Evolutionary conservation across 345 rosid species (phyloP).

Genomic region (Durio zibethinus): DNA sequence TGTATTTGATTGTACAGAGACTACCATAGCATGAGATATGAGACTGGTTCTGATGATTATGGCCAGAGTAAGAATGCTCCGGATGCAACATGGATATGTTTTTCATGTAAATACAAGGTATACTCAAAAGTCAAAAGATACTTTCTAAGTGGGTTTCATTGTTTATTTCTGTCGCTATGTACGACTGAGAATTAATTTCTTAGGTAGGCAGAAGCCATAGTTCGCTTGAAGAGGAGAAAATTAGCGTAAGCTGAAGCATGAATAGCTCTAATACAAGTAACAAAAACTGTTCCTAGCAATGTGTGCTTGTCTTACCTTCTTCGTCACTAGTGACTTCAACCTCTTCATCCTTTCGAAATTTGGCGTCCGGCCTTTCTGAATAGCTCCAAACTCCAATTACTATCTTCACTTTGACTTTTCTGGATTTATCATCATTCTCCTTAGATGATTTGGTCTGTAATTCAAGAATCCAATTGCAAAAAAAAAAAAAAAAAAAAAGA

Average conservation of each 20-base stretch:
- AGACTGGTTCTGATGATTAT: neutral
- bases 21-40: neutral
- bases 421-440: slow-evolving; percentile 14
- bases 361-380: slow-evolving; percentile 8
- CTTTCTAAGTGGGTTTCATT: neutral
- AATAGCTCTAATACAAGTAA: neutral
- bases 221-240: neutral
- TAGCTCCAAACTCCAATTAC: slow-evolving; percentile 11
- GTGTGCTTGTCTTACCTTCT: slow-evolving; percentile 34
- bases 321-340: slow-evolving; percentile 62
- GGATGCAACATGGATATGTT: neutral
- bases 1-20: neutral
- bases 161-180: neutral
- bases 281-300: neutral
- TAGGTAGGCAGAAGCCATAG: no score
- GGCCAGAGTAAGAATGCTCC: neutral
- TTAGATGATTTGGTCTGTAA: slow-evolving; percentile 17
- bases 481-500: no score
- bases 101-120: neutral
- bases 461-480: neutral
- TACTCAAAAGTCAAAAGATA: neutral
- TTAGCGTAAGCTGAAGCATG: neutral
- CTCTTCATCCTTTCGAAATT: slow-evolving; percentile 20
- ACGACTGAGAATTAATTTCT: no score
- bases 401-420: slow-evolving; percentile 29